Percentiles rank a stretch among this genome's conserved stretches.
Evolutionary conservation across 352 stramenopile genomes (phyloP).

Genomic region (Bremia lactucae): DNA sequence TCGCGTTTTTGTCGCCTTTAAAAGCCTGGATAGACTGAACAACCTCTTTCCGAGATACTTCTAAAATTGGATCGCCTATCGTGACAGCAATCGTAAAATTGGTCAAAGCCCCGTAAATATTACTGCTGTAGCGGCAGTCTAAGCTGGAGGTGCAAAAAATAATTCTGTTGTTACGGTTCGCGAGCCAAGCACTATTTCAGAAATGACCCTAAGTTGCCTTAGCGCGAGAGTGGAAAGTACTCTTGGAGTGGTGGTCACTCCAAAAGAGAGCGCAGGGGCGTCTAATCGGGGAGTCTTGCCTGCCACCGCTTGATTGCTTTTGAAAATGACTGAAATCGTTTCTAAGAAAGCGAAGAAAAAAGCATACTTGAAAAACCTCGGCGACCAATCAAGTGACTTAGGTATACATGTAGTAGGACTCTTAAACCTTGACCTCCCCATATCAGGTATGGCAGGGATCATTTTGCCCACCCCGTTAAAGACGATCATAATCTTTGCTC

Average conservation of each 20-base stretch:
- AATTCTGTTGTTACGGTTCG: too few relatives aligned
- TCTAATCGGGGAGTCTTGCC: constrained; percentile 30
- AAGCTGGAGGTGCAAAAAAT: too few relatives aligned
- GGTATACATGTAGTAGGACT: constrained; percentile 4
- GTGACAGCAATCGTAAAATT: constrained; percentile 20
- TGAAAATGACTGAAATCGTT: constrained; percentile 38
- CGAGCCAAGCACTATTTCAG: constrained; percentile 35
- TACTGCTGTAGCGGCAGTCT: constrained; percentile 1
- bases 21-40: constrained; percentile 21
- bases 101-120: constrained; percentile 4
- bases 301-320: constrained; percentile 40
- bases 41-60: constrained; percentile 26
- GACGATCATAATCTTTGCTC: constrained; percentile 15
- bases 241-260: constrained; percentile 33
- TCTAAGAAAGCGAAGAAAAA: constrained; percentile 28
- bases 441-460: constrained; percentile 16
- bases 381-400: constrained; percentile 7
- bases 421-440: constrained; percentile 22
- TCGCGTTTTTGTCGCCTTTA: constrained; percentile 16
- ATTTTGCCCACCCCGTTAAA: constrained; percentile 7
- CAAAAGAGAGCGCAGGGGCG: constrained; percentile 19
- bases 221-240: constrained; percentile 18
- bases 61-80: constrained; percentile 34
- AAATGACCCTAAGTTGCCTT: constrained; percentile 30
- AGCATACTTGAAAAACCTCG: constrained; percentile 21